A percentile compares a stretch with the other conserved stretches of the same genome.
Evolutionary conservation across 768 basidiomycete genomes (phyloP).

Genomic region (Mycena chlorophos): DNA sequence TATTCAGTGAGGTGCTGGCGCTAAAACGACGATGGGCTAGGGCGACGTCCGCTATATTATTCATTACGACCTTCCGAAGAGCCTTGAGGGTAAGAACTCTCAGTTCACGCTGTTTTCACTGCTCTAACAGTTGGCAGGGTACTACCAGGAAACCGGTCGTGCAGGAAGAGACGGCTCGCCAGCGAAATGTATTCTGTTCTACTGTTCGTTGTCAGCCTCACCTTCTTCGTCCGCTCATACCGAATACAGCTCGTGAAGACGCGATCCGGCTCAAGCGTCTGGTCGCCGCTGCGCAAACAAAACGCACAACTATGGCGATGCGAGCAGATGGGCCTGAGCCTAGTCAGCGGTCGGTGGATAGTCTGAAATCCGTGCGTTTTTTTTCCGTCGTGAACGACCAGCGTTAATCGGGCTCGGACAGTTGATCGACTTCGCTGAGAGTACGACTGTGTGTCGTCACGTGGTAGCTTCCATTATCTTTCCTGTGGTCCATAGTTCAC

Average conservation of each 20-base stretch:
- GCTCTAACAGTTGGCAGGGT: constrained; percentile 46
- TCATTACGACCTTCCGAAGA: constrained; percentile 81
- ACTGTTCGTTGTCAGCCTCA: constrained; percentile 50
- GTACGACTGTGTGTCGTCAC: constrained; percentile 62
- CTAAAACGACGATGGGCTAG: too few relatives aligned
- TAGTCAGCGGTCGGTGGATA: constrained; percentile 66
- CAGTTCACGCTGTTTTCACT: background rate
- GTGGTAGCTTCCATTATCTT: constrained; percentile 46
- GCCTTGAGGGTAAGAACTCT: constrained; percentile 64
- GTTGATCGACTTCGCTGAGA: constrained; percentile 57
- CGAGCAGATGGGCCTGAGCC: constrained; percentile 55
- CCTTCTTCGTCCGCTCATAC: background rate
- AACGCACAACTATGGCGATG: constrained; percentile 43
- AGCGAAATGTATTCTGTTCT: constrained; percentile 79
- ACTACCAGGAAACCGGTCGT: constrained; percentile 88
- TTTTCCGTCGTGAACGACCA: background rate
- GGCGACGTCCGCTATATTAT: constrained; percentile 59
- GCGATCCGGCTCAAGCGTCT: constrained; percentile 54
- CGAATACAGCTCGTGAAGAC: constrained; percentile 69
- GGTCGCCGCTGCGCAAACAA: constrained; percentile 48
- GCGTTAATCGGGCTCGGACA: constrained; percentile 17
- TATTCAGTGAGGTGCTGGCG: background rate
- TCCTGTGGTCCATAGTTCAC: background rate
- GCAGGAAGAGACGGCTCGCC: constrained; percentile 81
- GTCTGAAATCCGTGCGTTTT: constrained; percentile 56